phyloP scores from a whole-genome alignment of 1,139 yeast species.

The Cylindricascospora bacillispora region DNA sequence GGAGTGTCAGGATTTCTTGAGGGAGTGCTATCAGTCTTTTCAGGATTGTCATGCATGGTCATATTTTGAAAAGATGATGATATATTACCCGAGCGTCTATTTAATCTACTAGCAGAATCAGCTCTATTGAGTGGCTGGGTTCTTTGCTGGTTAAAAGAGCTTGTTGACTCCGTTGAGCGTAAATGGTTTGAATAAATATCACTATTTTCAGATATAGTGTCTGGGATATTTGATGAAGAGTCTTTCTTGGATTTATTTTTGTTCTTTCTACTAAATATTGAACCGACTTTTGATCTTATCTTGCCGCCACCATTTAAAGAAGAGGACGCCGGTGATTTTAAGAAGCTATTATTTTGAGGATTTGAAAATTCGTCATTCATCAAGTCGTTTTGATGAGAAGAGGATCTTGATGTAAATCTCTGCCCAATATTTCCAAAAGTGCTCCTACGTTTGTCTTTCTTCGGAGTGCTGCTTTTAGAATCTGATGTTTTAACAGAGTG shows the following conservation, averaged over 20 bases:
- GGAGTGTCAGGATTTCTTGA: background rate
- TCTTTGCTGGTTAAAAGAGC: background rate
- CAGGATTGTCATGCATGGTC: background rate
- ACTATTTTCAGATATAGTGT: background rate
- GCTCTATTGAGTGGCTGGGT: background rate
- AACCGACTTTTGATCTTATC: slow-evolving; percentile 70
- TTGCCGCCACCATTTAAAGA: too few relatives aligned
- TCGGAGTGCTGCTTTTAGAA: background rate
- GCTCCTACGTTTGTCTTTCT: slow-evolving; percentile 11
- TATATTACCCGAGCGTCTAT: background rate
- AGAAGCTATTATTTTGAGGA: slow-evolving; percentile 12
- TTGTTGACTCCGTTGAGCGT: background rate
- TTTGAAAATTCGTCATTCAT: slow-evolving; percentile 22
- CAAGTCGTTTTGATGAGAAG: slow-evolving; percentile 19
- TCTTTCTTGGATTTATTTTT: slow-evolving; percentile 15
- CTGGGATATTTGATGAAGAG: background rate
- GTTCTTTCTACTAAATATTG: slow-evolving; percentile 63
- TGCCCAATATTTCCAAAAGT: slow-evolving; percentile 11
- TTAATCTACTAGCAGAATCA: background rate
- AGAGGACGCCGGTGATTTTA: slow-evolving; percentile 19
- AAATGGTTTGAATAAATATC: too few relatives aligned
- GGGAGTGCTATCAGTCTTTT: background rate
- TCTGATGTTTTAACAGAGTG: slow-evolving; percentile 2
- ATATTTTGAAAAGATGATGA: background rate
- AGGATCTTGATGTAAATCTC: slow-evolving; percentile 13